A percentile compares a stretch with the other conserved stretches of the same genome.
These are phyloP conservation scores for Penicillium bialowiezense DNA, from an alignment of 495 filamentous ascomycete genomes.

Conservation along the genomic window DNA sequence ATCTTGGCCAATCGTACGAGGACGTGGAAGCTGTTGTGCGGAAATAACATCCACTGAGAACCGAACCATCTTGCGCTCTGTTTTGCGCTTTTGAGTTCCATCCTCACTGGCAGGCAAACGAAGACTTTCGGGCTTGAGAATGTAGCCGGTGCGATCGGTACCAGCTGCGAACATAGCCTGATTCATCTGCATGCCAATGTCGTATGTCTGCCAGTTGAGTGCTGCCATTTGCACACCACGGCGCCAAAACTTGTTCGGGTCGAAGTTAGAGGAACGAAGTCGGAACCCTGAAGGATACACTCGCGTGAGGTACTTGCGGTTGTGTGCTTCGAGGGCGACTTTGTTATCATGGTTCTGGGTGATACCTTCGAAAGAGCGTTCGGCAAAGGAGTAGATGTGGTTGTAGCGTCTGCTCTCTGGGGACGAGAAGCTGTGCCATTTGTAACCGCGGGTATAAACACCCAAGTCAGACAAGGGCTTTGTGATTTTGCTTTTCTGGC, in stretches of 20 bases:
- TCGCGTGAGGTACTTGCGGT: slow-evolving; percentile 86
- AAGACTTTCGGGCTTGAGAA: slow-evolving; percentile 85
- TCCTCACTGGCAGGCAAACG: slow-evolving; percentile 56
- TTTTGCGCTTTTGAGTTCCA: slow-evolving; percentile 29
- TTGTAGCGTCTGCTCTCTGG: slow-evolving; percentile 80
- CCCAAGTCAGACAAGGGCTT: slow-evolving; percentile 80
- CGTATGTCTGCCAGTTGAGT: slow-evolving; percentile 97
- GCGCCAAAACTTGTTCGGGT: slow-evolving; percentile 88
- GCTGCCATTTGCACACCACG: slow-evolving; percentile 96
- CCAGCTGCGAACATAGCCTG: slow-evolving; percentile 98
- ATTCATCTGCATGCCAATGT: slow-evolving; percentile 90
- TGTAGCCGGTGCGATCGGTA: slow-evolving; percentile 82
- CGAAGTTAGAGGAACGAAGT: slow-evolving; percentile 84
- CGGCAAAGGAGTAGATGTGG: slow-evolving; percentile 91
- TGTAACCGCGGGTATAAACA: slow-evolving; percentile 84
- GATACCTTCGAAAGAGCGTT: slow-evolving; percentile 76
- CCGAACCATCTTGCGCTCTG: slow-evolving; percentile 69
- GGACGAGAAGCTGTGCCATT: slow-evolving; percentile 71
- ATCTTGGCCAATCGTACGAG: slow-evolving; percentile 63
- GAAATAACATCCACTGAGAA: slow-evolving; percentile 89
- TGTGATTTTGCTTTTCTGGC: slow-evolving; percentile 80
- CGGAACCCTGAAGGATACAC: slow-evolving; percentile 85
- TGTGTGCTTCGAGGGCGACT: slow-evolving; percentile 76
- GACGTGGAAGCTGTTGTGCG: slow-evolving; percentile 88
- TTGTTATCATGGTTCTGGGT: slow-evolving; percentile 70